Evolutionary conservation across 2,329 filamentous ascomycete genomes (phyloP), one percentile per base, ranked within the genome.

Genomic region (Corniculantispora saksenae): DNA sequence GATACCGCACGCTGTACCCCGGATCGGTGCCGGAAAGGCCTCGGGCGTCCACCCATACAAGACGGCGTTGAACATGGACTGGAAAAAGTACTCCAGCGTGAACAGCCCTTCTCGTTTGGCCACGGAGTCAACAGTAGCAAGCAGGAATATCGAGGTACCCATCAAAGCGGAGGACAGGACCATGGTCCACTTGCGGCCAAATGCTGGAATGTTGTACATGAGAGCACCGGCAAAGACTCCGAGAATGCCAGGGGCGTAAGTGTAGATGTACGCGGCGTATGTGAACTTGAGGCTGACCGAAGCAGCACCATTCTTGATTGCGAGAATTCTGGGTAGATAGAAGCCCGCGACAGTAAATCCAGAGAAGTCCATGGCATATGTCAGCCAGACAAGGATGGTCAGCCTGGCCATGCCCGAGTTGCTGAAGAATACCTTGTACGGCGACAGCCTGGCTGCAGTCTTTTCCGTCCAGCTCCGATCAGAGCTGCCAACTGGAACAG

Each of bases 1-100:
- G 15, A 87, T 67, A 0, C 86, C 86, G 68, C 82, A 84, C 0
- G 86, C 86, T 0, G 84, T 86, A 3, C 84, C 85, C 0, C 85
- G 77, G 53, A 84, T 78, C 0, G 84, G 82, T 2, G 81, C 83
- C 0, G 84, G 84, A 73, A 88, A 87, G 0, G 83, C 83, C 68
- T 88, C 84, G 0, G 85, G 85, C 0, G 85, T 87, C 73, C 79
- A 82, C 0, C 79, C 80, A 61, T 81, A 83, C 51, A 77, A 63
- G 0, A 75, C 74, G 10, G 67, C 73, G 15, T 72, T 76, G 64
- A 74, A 76, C 70, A 78, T 78, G 62, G 81, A 80, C 17, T 79
- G 80, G 21, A 83, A 72, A n/a, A 83, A 75, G 12, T 78, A 80
- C 1, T 82, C 82, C 9, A 81, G 74, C 40, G 75, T 76, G 48